phyloP scores from a whole-genome alignment of 176 grass and related monocot genomes.

The Triticum aestivum region IWGSC_CS_RefSeq_v2.1 NC_057801.1:143879352-143879851 shows the following conservation, averaged over 20 bases:
- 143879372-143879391: slow-evolving; percentile 38
- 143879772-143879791: slow-evolving; percentile 43
- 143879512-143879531: slow-evolving; percentile 48
- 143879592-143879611: slow-evolving; percentile 17
- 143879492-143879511: slow-evolving; percentile 72
- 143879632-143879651: slow-evolving; percentile 80
- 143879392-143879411: neutral
- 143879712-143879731: slow-evolving; percentile 55
- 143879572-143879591: slow-evolving; percentile 65
- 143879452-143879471: slow-evolving; percentile 24
- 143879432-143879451: neutral
- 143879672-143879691: slow-evolving; percentile 55
- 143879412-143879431: neutral
- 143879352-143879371: slow-evolving; percentile 36
- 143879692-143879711: slow-evolving; percentile 44
- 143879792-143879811: slow-evolving; percentile 51
- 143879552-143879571: slow-evolving; percentile 43
- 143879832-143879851: slow-evolving; percentile 62
- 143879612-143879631: slow-evolving; percentile 53
- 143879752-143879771: slow-evolving; percentile 55
- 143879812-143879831: neutral
- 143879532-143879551: slow-evolving; percentile 39
- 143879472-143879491: slow-evolving; percentile 58
- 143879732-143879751: slow-evolving; percentile 21
- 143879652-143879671: slow-evolving; percentile 60